Percentiles rank a stretch among this genome's conserved stretches.
Evolutionary conservation across 2,329 filamentous ascomycete species (phyloP).

Genomic region (Grosmannia huntii): DNA sequence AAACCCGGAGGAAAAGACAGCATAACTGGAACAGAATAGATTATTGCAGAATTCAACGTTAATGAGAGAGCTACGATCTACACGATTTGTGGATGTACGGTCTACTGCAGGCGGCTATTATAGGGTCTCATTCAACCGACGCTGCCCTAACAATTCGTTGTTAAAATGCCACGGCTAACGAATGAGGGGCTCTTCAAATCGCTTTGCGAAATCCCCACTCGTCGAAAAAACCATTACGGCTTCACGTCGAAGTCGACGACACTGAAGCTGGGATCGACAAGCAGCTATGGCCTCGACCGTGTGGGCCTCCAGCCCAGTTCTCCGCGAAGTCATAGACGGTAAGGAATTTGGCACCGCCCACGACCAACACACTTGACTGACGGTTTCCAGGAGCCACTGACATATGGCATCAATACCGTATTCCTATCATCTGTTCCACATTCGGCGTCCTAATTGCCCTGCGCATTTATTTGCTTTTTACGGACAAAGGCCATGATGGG

Average conservation of each 20-base stretch:
- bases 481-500: constrained; percentile 13
- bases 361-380: not conserved
- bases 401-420: constrained; percentile 34
- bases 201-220: not conserved
- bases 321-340: not conserved
- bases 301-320: constrained; percentile 3
- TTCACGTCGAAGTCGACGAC: not conserved
- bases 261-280: not conserved
- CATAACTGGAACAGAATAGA: not conserved
- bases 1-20: constrained; percentile 6
- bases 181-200: constrained; percentile 1
- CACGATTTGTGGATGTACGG: too few relatives aligned
- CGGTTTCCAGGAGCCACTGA: constrained; percentile 18
- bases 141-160: not conserved
- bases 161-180: not conserved
- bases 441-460: constrained; percentile 25
- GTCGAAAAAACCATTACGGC: not conserved
- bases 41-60: not conserved
- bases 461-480: constrained; percentile 29
- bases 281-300: constrained; percentile 7
- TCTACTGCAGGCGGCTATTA: not conserved
- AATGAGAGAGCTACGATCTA: not conserved
- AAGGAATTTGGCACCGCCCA: not conserved
- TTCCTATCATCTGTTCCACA: constrained; percentile 27
- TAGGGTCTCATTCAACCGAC: not conserved